Evolutionary conservation across 192 early-diverging fungal species (phyloP), one percentile per base, ranked within the genome.

Genomic region (Podochytrium sp.): DNA sequence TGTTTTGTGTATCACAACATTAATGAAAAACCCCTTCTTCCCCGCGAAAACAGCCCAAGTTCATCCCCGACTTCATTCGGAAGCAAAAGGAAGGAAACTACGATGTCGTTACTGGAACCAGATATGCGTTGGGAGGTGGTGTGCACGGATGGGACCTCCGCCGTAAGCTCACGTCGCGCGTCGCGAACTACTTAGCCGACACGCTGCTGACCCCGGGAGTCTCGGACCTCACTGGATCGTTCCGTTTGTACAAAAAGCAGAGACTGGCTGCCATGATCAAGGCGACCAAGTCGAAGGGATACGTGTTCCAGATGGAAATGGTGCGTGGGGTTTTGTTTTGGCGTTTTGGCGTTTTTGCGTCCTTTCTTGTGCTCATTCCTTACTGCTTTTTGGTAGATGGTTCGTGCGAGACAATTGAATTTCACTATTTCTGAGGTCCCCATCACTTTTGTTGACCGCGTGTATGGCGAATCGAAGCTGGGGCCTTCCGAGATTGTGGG

Each of bases 291-390:
- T 95, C 96, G 57, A 97, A 97, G 81, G 97, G 97, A 14, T 99
- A 99, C 74, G 95, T 97, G 29, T 99, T 99, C 86, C 97, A 99
- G 81, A 97, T 97, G 96, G 97, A 99, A 78, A 97, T 99, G 94
- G 69, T 71, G 5, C n/a, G 52, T 60, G n/a, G n/a, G n/a, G n/a
- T n/a, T 57, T 29, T 27, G 14, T 29, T 57, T 57, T 57, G 10
- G n/a, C 4, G 30, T 61, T 38, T 35, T 20, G 16, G 5, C 30
- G 12, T 34, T 38, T 39, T 38, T 18, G 34, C 6, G 30, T 38
- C n/a, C n/a, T n/a, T 35, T 34, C 20, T 51, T 55, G 23, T 55
- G 33, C 20, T 69, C n/a, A n/a, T n/a, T n/a, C 2, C 10, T 25
- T 27, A 47, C 20, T 25, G 51, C 2, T 55, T 49, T 5, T 38